A percentile compares a stretch with the other conserved stretches of the same genome.
These are phyloP conservation scores for Sedum album DNA, from an alignment of 164 flowering plant species.

Conservation along the genomic window DNA sequence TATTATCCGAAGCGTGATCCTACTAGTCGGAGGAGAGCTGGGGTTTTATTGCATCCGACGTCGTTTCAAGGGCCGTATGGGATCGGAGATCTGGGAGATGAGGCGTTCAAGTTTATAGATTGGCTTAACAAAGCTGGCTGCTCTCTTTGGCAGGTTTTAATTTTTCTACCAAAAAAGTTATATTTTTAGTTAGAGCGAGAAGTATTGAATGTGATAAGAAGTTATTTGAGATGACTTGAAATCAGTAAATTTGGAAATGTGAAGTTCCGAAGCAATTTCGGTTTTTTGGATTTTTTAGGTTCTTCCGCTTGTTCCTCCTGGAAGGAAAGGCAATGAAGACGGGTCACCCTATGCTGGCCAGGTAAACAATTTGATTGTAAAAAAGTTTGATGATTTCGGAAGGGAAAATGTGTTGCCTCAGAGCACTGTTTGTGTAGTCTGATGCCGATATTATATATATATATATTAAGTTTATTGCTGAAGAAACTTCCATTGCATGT, in stretches of 20 bases:
- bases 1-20: conserved; percentile 41
- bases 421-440: neutral
- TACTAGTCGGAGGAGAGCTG: conserved; percentile 52
- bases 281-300: conserved; percentile 40
- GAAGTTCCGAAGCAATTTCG: too few relatives aligned
- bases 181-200: too few relatives aligned
- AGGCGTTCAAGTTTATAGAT: conserved; percentile 73
- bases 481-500: conserved; percentile 13
- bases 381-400: neutral
- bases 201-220: too few relatives aligned
- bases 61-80: conserved; percentile 79
- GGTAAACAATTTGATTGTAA: conserved; percentile 26
- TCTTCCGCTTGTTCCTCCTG: conserved; percentile 96
- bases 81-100: conserved; percentile 78
- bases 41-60: conserved; percentile 85
- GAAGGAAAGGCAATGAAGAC: conserved; percentile 69
- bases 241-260: neutral
- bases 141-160: conserved; percentile 84
- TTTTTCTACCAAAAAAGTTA: too few relatives aligned
- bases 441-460: too few relatives aligned
- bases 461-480: neutral
- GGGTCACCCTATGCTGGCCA: conserved; percentile 95
- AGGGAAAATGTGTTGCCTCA: too few relatives aligned
- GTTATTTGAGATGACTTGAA: neutral
- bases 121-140: conserved; percentile 83